A percentile compares a stretch with the other conserved stretches of the same genome.
Conservation (phyloP, 768 basidiomycete species). For the Pisolithus marmoratus region DNA sequence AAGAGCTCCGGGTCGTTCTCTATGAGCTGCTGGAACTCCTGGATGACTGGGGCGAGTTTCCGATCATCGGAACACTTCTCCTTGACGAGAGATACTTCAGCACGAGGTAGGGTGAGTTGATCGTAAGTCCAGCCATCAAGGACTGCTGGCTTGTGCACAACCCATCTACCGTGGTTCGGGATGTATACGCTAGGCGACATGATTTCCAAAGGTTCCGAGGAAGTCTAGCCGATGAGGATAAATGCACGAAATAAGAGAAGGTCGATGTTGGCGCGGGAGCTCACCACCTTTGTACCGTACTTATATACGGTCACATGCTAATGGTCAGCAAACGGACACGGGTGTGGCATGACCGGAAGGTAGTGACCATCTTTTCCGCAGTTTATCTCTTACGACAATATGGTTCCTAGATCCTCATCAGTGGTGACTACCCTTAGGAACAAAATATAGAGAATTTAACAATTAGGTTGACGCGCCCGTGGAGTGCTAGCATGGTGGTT, state of each 20-base stretch:
- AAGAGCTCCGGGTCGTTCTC: slow-evolving; percentile 22
- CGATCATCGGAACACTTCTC: neutral
- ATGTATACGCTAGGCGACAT: neutral
- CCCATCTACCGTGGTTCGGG: neutral
- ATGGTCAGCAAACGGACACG: too few relatives aligned
- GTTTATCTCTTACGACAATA: too few relatives aligned
- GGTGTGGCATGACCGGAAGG: too few relatives aligned
- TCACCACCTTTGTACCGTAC: too few relatives aligned
- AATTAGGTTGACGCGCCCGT: too few relatives aligned
- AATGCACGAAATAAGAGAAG: neutral
- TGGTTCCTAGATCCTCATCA: too few relatives aligned
- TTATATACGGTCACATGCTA: too few relatives aligned
- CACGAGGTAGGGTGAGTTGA: neutral
- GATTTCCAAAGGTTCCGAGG: neutral
- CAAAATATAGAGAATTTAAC: too few relatives aligned
- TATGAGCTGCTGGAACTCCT: slow-evolving; percentile 27
- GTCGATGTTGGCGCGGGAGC: neutral
- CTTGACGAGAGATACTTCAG: too few relatives aligned
- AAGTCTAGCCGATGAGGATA: slow-evolving; percentile 9
- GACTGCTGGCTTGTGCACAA: neutral
- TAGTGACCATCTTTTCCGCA: too few relatives aligned
- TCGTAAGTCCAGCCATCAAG: neutral
- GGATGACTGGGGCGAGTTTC: slow-evolving; percentile 16
- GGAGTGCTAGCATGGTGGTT: too few relatives aligned
- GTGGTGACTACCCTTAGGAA: too few relatives aligned